Conservation (phyloP, 1,284 basidiomycete species). For the Ganoderma lucidum region DNA sequence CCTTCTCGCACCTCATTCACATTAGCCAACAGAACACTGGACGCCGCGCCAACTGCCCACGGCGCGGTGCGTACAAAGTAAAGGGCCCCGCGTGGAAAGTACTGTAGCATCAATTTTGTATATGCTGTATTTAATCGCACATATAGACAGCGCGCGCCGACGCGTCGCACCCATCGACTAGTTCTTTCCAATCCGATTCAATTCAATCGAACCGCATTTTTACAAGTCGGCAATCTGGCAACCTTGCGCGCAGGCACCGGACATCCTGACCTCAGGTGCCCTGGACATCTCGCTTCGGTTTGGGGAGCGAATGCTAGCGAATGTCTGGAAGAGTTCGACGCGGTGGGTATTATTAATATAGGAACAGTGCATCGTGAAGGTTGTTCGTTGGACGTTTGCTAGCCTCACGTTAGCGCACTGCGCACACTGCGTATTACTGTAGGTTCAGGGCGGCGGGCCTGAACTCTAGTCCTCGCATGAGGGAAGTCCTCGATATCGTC, state of each 20-base stretch:
- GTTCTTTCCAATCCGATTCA: neutral
- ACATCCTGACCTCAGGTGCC: neutral
- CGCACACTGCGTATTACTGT: neutral
- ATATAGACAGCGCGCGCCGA: constrained; percentile 21
- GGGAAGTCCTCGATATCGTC: neutral
- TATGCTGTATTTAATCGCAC: constrained; percentile 26
- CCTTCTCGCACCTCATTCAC: neutral
- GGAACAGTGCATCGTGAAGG: neutral
- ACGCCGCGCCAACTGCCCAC: constrained; percentile 15
- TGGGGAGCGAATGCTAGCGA: too few relatives aligned
- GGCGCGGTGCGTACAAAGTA: constrained; percentile 22
- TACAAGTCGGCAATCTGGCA: neutral
- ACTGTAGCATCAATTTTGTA: constrained; percentile 27
- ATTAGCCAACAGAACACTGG: constrained; percentile 19
- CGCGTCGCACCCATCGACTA: neutral
- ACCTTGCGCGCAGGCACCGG: too few relatives aligned
- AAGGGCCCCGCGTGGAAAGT: constrained; percentile 20
- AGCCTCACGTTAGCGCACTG: neutral
- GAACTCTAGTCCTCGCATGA: neutral
- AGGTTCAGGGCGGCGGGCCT: neutral
- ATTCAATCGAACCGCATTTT: neutral
- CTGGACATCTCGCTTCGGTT: neutral
- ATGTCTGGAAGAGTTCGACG: neutral
- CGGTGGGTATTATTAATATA: neutral
- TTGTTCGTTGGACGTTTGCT: neutral